These are phyloP conservation scores for Candida maris DNA, from an alignment of 805 yeast genomes.

Conservation along the genomic window DNA sequence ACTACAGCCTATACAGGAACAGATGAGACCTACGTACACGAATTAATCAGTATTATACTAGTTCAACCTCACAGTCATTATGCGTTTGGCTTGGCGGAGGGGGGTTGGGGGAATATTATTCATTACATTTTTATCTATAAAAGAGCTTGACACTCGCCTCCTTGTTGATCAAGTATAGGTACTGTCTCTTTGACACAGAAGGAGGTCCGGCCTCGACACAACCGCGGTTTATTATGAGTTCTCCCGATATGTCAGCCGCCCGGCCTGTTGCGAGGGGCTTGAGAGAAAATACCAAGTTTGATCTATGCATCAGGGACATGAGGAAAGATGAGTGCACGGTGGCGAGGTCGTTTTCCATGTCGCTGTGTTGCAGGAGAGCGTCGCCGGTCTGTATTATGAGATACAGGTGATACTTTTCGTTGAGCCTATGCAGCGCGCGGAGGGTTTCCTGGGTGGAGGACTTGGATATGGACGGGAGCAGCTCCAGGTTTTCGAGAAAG, in stretches of 20 bases:
- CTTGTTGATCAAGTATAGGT: slow-evolving; percentile 54
- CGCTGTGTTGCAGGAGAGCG: slow-evolving; percentile 18
- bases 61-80: not conserved
- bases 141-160: slow-evolving; percentile 48
- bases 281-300: slow-evolving; percentile 50
- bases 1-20: slow-evolving; percentile 40
- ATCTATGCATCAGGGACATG: slow-evolving; percentile 44
- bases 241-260: slow-evolving; percentile 80
- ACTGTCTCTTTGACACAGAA: slow-evolving; percentile 54
- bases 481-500: slow-evolving; percentile 30
- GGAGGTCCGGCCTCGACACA: slow-evolving; percentile 27
- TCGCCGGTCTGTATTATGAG: slow-evolving; percentile 21
- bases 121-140: slow-evolving; percentile 43
- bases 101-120: not conserved
- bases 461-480: slow-evolving; percentile 19
- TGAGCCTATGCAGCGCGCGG: slow-evolving; percentile 15
- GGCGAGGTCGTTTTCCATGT: slow-evolving; percentile 18
- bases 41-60: no score
- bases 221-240: slow-evolving; percentile 58
- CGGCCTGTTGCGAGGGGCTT: slow-evolving; percentile 75
- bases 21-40: slow-evolving; percentile 4
- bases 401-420: slow-evolving; percentile 21
- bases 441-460: slow-evolving; percentile 13
- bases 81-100: not conserved
- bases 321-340: slow-evolving; percentile 44